phyloP scores from a whole-genome alignment of 441 rosid species.

The Adansonia madagascariensis region DNA sequence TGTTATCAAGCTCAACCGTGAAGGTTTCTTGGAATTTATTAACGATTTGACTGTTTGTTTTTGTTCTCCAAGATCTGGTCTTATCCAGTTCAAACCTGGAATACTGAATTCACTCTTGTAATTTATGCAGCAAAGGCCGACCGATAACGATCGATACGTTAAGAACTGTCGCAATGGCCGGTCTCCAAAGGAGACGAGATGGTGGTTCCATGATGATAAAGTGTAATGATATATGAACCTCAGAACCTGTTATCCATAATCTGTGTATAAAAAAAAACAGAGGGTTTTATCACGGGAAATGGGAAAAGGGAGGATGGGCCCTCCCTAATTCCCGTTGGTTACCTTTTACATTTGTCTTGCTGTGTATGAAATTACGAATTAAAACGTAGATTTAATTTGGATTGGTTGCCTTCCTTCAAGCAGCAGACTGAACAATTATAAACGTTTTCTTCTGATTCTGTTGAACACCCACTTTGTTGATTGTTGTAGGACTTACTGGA shows the following conservation, averaged over 20 bases:
- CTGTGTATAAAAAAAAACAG: slow-evolving; percentile 23
- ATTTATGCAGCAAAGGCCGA: slow-evolving; percentile 49
- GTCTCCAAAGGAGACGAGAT: slow-evolving; percentile 54
- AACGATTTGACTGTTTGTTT: not conserved
- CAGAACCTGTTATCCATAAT: not conserved
- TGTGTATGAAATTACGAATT: slow-evolving; percentile 21
- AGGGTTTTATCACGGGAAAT: not conserved
- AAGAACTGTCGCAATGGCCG: slow-evolving; percentile 59
- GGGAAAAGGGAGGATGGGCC: slow-evolving; percentile 7
- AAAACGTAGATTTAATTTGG: slow-evolving; percentile 14
- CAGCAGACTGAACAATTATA: not conserved
- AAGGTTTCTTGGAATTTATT: slow-evolving; percentile 39
- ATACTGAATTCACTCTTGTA: not conserved
- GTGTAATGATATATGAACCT: slow-evolving; percentile 31
- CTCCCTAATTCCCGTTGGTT: not conserved
- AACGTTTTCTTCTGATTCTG: not conserved
- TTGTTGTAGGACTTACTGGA: no score
- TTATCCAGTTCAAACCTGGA: not conserved
- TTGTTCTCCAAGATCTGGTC: not conserved
- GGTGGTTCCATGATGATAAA: slow-evolving; percentile 62
- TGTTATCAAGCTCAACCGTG: slow-evolving; percentile 53
- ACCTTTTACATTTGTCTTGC: not conserved
- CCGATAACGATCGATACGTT: slow-evolving; percentile 51
- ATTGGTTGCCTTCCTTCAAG: slow-evolving; percentile 16
- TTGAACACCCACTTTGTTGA: not conserved